Conservation (phyloP, 768 basidiomycete species). For the Leccinum subgranulosum region DNA sequence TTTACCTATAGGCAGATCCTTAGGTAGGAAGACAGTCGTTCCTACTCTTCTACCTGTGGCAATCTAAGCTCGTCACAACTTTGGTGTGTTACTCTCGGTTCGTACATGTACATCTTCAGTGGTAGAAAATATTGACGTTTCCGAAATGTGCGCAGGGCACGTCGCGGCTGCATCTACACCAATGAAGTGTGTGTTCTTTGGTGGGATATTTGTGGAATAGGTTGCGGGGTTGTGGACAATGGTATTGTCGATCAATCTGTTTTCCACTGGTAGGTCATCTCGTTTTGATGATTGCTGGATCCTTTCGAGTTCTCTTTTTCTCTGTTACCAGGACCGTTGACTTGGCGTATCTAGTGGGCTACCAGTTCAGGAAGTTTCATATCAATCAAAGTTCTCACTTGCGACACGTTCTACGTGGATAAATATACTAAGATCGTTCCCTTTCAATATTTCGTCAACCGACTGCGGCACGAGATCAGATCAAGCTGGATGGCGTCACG, state of each 20-base stretch:
- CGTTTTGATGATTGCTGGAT: neutral
- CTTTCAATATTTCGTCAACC: neutral
- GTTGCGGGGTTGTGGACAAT: slow-evolving; percentile 32
- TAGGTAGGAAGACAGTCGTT: no score
- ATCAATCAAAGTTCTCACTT: slow-evolving; percentile 3
- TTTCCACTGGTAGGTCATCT: slow-evolving; percentile 27
- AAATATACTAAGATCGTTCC: no score
- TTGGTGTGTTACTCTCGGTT: slow-evolving; percentile 28
- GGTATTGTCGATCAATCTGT: slow-evolving; percentile 33
- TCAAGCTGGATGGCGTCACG: neutral
- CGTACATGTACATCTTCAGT: neutral
- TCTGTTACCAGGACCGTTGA: slow-evolving; percentile 20
- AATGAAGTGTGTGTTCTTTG: slow-evolving; percentile 22
- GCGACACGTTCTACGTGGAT: slow-evolving; percentile 16
- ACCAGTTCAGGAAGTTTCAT: slow-evolving; percentile 13
- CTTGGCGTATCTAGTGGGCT: slow-evolving; percentile 28
- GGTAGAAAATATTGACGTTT: neutral
- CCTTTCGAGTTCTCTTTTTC: neutral
- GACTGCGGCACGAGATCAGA: neutral
- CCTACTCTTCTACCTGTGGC: slow-evolving; percentile 19
- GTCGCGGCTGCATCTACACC: no score
- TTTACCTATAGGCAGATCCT: no score
- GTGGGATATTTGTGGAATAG: slow-evolving; percentile 26
- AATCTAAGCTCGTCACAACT: slow-evolving; percentile 22
- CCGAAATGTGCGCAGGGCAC: slow-evolving; percentile 19